These are phyloP conservation scores for Erigeron philadelphicus DNA, from an alignment of 140 eudicot species.

Conservation along the genomic window DNA sequence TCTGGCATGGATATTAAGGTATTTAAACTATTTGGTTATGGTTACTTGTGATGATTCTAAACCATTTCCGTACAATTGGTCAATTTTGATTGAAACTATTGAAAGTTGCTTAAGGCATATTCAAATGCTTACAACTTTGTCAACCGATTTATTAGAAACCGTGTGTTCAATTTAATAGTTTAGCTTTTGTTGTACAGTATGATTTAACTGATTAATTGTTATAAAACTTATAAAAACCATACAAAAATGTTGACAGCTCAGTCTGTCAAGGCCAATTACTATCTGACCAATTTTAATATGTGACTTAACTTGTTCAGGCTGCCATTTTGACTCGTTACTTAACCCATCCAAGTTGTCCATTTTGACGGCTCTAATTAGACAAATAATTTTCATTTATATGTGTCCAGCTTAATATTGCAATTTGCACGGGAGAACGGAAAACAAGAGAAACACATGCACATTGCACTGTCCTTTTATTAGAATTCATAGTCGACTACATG, in stretches of 20 bases:
- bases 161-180: neutral
- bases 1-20: neutral
- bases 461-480: neutral
- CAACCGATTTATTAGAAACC: neutral
- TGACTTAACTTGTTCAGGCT: neutral
- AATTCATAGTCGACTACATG: slow-evolving; percentile 8
- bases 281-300: neutral
- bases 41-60: neutral
- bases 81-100: neutral
- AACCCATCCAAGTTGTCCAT: neutral
- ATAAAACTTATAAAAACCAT: neutral
- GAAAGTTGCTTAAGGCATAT: neutral
- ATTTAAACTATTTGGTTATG: too few species aligned
- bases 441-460: too few species aligned
- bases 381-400: too few species aligned
- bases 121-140: neutral
- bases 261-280: neutral
- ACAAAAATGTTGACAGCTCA: neutral
- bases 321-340: neutral
- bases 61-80: neutral
- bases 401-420: too few species aligned
- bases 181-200: neutral
- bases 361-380: too few species aligned
- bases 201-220: neutral
- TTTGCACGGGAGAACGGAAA: too few species aligned